phyloP scores from a whole-genome alignment of 139 green algal species.

The Chlamydomonas incerta region DNA sequence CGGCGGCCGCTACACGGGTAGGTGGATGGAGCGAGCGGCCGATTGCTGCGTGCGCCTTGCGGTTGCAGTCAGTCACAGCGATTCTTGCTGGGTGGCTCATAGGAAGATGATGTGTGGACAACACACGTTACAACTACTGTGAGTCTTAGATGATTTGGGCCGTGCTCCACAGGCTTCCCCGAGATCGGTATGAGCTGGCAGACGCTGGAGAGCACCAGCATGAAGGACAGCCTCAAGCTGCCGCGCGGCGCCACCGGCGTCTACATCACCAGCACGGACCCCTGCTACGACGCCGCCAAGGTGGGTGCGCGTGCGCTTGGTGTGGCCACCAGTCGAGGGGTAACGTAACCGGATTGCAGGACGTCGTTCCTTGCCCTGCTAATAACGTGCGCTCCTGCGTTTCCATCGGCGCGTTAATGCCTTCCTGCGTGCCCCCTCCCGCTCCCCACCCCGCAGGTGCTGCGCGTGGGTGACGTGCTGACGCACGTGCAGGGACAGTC shows the following conservation, averaged over 20 bases:
- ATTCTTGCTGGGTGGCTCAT: too few relatives aligned
- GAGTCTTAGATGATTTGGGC: background rate
- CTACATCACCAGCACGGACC: conserved; percentile 61
- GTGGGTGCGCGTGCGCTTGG: conserved; percentile 2
- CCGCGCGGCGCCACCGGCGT: conserved; percentile 52
- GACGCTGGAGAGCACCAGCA: conserved; percentile 83
- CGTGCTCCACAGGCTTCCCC: conserved; percentile 72
- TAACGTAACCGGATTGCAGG: too few relatives aligned
- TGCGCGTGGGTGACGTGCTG: conserved; percentile 58
- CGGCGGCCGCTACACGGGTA: conserved; percentile 80
- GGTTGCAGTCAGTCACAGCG: too few relatives aligned
- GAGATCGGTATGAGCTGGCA: conserved; percentile 89
- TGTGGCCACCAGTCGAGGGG: too few relatives aligned
- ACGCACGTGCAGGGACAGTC: conserved; percentile 55
- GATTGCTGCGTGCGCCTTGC: too few relatives aligned
- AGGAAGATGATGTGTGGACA: too few relatives aligned
- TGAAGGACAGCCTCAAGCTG: conserved; percentile 75
- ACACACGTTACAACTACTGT: too few relatives aligned
- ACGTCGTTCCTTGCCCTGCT: too few relatives aligned
- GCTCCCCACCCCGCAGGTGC: conserved; percentile 18
- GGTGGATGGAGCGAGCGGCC: too few relatives aligned
- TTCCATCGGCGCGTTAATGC: too few relatives aligned
- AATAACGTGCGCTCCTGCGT: too few relatives aligned
- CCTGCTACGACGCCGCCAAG: conserved; percentile 46
- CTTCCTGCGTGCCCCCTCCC: too few relatives aligned